Conservation (phyloP, 1,284 basidiomycete genomes). For the Macrocystidia cucumis region DNA sequence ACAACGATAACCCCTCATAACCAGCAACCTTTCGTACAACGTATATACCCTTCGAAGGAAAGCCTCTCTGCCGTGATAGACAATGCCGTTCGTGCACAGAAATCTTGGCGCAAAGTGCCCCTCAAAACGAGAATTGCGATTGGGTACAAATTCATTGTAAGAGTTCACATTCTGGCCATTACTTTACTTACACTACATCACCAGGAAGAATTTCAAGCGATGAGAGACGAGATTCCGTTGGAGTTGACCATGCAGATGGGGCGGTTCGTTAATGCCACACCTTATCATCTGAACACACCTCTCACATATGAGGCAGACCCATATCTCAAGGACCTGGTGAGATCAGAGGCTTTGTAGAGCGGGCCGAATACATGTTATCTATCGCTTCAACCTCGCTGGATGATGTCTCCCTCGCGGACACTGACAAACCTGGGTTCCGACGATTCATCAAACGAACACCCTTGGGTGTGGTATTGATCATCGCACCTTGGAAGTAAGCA, state of each 20-base stretch:
- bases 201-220: conserved; percentile 70
- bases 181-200: neutral
- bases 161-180: conserved; percentile 3
- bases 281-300: neutral
- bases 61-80: conserved; percentile 59
- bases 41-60: conserved; percentile 44
- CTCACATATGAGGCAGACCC: conserved; percentile 45
- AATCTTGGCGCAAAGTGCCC: conserved; percentile 61
- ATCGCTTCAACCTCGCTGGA: conserved; percentile 74
- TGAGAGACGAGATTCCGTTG: conserved; percentile 60
- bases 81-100: conserved; percentile 60
- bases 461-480: conserved; percentile 82
- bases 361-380: conserved; percentile 79
- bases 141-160: conserved; percentile 70
- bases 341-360: conserved; percentile 73
- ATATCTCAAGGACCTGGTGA: conserved; percentile 74
- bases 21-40: conserved; percentile 49
- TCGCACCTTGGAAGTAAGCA: conserved; percentile 86
- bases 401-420: conserved; percentile 70
- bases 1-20: conserved; percentile 68
- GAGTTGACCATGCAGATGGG: conserved; percentile 48
- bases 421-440: conserved; percentile 77
- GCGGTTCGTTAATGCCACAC: conserved; percentile 19
- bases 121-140: conserved; percentile 69
- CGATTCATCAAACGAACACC: conserved; percentile 80